A percentile compares a stretch with the other conserved stretches of the same genome.
phyloP scores from a whole-genome alignment of 2,329 filamentous ascomycete species.

The Epicoccum nigrum region DNA sequence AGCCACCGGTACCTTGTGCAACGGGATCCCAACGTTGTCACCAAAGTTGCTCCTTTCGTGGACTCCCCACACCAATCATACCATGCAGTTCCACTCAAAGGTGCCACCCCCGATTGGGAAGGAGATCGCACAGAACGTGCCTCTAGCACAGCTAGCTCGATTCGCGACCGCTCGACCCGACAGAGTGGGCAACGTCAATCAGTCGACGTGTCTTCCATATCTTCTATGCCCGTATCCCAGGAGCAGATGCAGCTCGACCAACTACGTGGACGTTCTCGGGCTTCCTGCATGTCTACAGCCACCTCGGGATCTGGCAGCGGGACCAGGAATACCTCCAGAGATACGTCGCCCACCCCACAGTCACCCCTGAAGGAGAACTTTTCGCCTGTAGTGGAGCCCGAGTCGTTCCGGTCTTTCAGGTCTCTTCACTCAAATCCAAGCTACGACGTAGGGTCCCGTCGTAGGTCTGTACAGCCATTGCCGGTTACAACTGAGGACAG shows the following conservation, averaged over 20 bases:
- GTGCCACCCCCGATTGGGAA: constrained; percentile 42
- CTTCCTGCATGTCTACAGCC: constrained; percentile 46
- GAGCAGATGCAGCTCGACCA: constrained; percentile 47
- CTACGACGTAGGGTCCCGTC: constrained; percentile 35
- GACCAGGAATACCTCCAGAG: constrained; percentile 44
- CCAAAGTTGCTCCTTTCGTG: constrained; percentile 40
- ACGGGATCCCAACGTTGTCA: constrained; percentile 41
- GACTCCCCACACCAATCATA: constrained; percentile 44
- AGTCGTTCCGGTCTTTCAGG: constrained; percentile 42
- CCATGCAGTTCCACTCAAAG: constrained; percentile 37
- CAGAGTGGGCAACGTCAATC: constrained; percentile 40
- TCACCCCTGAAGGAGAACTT: constrained; percentile 42
- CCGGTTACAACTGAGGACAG: constrained; percentile 45
- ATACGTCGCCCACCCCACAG: constrained; percentile 43
- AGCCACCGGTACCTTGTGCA: constrained; percentile 48
- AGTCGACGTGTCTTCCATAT: constrained; percentile 43
- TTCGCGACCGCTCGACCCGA: constrained; percentile 37
- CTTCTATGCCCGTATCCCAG: constrained; percentile 43
- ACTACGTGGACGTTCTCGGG: constrained; percentile 45
- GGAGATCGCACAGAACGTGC: constrained; percentile 33
- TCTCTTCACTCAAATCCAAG: constrained; percentile 49
- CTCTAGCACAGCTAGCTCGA: constrained; percentile 38
- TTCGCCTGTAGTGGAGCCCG: constrained; percentile 17
- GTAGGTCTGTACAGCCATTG: constrained; percentile 48
- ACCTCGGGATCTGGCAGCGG: constrained; percentile 43